These are phyloP conservation scores for Hymenoscyphus repandus DNA, from an alignment of 2,329 filamentous ascomycete species.

Conservation along the genomic window DNA sequence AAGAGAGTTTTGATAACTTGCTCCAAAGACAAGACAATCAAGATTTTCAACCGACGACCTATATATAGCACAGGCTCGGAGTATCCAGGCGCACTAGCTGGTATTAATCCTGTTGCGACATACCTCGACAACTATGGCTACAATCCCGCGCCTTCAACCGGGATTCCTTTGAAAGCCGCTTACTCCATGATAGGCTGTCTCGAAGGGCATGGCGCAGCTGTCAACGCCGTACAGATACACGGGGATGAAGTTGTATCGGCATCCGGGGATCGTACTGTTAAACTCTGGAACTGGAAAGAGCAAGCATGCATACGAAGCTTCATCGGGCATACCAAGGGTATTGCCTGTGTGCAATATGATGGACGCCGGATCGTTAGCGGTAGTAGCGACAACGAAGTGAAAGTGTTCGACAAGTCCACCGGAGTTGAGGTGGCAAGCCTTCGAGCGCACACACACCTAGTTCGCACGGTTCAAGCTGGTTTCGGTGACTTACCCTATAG, in stretches of 20 bases:
- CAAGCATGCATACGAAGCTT: constrained; percentile 73
- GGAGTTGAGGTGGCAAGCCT: constrained; percentile 87
- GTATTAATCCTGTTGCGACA: constrained; percentile 48
- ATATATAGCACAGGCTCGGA: constrained; percentile 57
- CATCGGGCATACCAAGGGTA: constrained; percentile 86
- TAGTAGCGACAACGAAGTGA: constrained; percentile 92
- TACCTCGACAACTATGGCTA: constrained; percentile 51
- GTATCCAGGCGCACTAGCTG: constrained; percentile 37
- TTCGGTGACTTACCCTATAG: constrained; percentile 86
- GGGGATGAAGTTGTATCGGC: constrained; percentile 87
- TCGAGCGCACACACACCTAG: constrained; percentile 74
- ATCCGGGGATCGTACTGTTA: constrained; percentile 88
- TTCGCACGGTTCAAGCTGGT: constrained; percentile 90
- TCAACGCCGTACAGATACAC: constrained; percentile 91
- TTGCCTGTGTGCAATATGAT: constrained; percentile 96
- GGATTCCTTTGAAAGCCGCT: constrained; percentile 51
- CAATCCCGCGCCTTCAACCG: constrained; percentile 39
- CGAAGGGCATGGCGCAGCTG: constrained; percentile 81
- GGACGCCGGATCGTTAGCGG: constrained; percentile 90
- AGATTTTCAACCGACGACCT: constrained; percentile 81
- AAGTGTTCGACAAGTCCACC: constrained; percentile 84
- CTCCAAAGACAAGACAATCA: constrained; percentile 95
- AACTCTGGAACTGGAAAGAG: constrained; percentile 86
- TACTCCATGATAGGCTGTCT: constrained; percentile 76
- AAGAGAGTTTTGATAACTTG: constrained; percentile 89